Percentiles rank a stretch among this genome's conserved stretches.
Evolutionary conservation across 2,329 filamentous ascomycete species (phyloP).

Genomic region (Fusarium armeniacum): DNA sequence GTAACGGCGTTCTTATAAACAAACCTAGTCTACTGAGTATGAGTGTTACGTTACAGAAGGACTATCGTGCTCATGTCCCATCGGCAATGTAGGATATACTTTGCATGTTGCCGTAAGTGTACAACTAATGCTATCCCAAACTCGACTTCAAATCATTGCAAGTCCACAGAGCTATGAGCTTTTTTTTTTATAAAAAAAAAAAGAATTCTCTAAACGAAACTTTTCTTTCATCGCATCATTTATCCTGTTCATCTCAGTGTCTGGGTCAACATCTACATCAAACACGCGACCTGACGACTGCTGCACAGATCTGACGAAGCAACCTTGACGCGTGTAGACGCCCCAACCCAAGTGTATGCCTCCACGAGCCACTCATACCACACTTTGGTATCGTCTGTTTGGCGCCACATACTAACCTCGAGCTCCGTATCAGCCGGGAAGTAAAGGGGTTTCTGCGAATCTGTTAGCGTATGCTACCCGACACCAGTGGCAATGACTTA

Average conservation of each 20-base stretch:
- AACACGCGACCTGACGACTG: constrained; percentile 76
- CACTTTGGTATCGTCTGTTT: constrained; percentile 94
- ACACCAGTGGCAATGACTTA: constrained; percentile 57
- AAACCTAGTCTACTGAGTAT: background rate
- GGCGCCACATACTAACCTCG: constrained; percentile 93
- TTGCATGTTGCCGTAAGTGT: background rate
- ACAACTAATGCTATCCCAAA: background rate
- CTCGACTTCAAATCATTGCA: too few species aligned
- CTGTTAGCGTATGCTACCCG: constrained; percentile 5
- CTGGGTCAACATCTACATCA: constrained; percentile 69
- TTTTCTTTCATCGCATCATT: constrained; percentile 37
- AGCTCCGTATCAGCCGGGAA: constrained; percentile 88
- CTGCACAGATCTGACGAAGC: constrained; percentile 76
- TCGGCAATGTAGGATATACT: background rate
- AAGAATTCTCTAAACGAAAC: constrained; percentile 27
- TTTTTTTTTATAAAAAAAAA: background rate
- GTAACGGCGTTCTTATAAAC: background rate
- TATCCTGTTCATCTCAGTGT: background rate
- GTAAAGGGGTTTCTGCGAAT: constrained; percentile 80
- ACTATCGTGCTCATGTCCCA: too few species aligned
- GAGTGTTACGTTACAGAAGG: background rate
- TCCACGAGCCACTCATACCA: constrained; percentile 99
- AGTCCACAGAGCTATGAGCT: background rate
- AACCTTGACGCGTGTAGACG: constrained; percentile 74
- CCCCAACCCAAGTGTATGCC: constrained; percentile 76